These are phyloP conservation scores for Collybiopsis confluens DNA, from an alignment of 768 basidiomycete species.

Conservation along the genomic window DNA sequence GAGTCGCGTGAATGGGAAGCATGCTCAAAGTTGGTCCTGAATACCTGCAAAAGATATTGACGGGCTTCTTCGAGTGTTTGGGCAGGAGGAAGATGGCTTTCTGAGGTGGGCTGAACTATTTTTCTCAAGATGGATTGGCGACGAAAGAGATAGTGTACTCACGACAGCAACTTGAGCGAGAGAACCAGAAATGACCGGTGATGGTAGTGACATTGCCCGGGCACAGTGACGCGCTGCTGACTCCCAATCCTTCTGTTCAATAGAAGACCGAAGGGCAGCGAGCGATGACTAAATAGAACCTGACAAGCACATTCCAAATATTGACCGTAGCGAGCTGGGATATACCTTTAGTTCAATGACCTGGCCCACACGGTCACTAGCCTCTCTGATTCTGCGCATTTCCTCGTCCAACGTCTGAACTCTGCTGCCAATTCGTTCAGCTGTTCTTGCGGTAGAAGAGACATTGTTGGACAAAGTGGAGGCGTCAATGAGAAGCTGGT, in stretches of 20 bases:
- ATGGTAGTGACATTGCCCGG: slow-evolving; percentile 81
- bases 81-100: slow-evolving; percentile 79
- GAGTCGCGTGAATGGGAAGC: slow-evolving; percentile 83
- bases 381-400: slow-evolving; percentile 85
- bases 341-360: slow-evolving; percentile 80
- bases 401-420: slow-evolving; percentile 89
- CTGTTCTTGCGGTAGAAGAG: slow-evolving; percentile 69
- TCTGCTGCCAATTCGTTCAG: slow-evolving; percentile 86
- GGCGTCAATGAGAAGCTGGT: slow-evolving; percentile 59
- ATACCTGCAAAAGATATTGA: slow-evolving; percentile 69
- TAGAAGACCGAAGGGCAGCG: slow-evolving; percentile 58
- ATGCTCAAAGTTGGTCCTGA: slow-evolving; percentile 73
- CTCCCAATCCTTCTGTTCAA: slow-evolving; percentile 91
- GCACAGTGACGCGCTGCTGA: slow-evolving; percentile 88
- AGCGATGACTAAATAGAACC: slow-evolving; percentile 36
- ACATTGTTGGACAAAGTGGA: slow-evolving; percentile 52
- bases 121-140: slow-evolving; percentile 7
- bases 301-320: too few relatives aligned
- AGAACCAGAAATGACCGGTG: slow-evolving; percentile 70
- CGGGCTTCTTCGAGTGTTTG: slow-evolving; percentile 79
- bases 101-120: slow-evolving; percentile 74
- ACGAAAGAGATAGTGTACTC: slow-evolving; percentile 22
- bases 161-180: slow-evolving; percentile 91
- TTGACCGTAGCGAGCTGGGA: not conserved
- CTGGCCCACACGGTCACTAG: slow-evolving; percentile 86